A percentile compares a stretch with the other conserved stretches of the same genome.
These are phyloP conservation scores for Alloteropsis semialata DNA, from an alignment of 176 grass and related monocot genomes.

Conservation along the genomic window DNA sequence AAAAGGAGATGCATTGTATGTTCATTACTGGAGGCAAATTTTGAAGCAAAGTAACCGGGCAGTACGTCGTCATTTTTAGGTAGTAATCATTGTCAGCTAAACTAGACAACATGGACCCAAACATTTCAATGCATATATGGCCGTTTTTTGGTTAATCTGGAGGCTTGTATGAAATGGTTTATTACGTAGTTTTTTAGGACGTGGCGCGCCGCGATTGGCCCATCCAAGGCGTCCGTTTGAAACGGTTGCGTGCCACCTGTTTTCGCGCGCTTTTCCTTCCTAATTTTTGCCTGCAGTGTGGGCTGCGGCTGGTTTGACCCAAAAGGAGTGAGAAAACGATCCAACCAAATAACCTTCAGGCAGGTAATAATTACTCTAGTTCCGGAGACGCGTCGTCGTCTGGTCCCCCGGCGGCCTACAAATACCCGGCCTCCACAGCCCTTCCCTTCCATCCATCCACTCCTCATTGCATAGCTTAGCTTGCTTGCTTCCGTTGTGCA, in stretches of 20 bases:
- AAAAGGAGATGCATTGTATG: not conserved
- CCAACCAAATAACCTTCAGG: not conserved
- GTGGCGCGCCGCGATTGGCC: not conserved
- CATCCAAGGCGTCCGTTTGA: not conserved
- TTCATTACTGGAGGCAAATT: not conserved
- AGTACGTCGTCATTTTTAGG: not conserved
- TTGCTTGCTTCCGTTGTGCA: not conserved
- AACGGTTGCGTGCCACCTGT: not conserved
- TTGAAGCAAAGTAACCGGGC: not conserved
- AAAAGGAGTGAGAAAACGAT: not conserved
- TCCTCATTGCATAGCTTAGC: not conserved
- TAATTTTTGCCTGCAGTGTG: not conserved
- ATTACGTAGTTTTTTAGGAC: not conserved
- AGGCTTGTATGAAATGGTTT: not conserved
- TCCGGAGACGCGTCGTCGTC: not conserved
- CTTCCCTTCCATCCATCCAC: not conserved
- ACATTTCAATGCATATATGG: not conserved
- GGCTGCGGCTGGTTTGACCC: not conserved
- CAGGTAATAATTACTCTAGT: not conserved
- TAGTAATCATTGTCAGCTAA: not conserved
- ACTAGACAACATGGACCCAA: not conserved
- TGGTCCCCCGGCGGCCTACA: not conserved
- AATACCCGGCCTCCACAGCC: not conserved
- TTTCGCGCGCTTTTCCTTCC: not conserved
- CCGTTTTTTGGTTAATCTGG: not conserved